Base-by-base conservation (phyloP, 129 eudicot species). In the Lactuca saligna region DNA sequence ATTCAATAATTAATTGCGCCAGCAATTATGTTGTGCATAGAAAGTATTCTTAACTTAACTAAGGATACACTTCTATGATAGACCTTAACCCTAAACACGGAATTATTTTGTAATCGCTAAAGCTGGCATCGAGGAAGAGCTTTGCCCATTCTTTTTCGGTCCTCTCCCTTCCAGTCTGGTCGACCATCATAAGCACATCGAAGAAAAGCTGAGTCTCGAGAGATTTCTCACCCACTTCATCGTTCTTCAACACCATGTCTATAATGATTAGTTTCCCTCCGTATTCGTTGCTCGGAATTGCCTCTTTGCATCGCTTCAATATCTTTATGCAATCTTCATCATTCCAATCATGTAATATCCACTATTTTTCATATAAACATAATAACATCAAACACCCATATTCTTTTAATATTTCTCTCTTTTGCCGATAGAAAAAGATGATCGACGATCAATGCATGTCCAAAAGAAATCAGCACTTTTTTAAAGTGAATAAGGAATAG, bases 381-480 rank as follows among this genome's bases (percentile, higher is more conserved):
- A 20, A 20, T 20, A 25, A 57, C 63, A 20, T 13, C n/a, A 42
- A 35, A 35, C 5, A 4, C 49, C 31, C 60, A 55, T 15, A 0
- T 14, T 55, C 8, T 25, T 6, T 8, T 55, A 55, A 55, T 15
- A 14, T 25, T 14, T 9, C 49, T 42, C 49, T 42, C 3, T 42
- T 42, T 8, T 42, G 49, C 13, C 49, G 44, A 39, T 39, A 39
- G 44, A 39, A 39, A 14, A 12, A 14, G 8, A 55, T 55, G 17
- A 15, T 55, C 5, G 60, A 8, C 44, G 0, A 3, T 3, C 7
- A 8, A 42, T 75, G n/a, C n/a, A n/a, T n/a, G 68, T 70, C 81
- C 70, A 68, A 15, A 76, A 60, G 14, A 76, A 17, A 37, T 61
- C 17, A 9, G 61, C 65, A 54, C 68, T 68, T 8, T 42, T 8